These are phyloP conservation scores for Notholithocarpus densiflorus DNA, from an alignment of 306 rosid genomes.

Conservation along the genomic window DNA sequence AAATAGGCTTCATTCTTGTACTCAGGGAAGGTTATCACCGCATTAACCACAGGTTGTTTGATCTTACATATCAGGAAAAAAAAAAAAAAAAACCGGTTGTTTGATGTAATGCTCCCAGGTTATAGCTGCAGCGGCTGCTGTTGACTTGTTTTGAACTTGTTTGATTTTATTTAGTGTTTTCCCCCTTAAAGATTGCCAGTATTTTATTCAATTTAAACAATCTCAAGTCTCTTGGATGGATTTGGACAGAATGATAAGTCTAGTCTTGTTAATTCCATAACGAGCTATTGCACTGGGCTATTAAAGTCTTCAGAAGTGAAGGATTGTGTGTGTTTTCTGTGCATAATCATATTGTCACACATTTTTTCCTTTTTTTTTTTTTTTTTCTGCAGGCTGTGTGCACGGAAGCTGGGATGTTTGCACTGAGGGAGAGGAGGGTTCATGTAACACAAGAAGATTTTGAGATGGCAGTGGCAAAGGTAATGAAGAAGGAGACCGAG, in stretches of 20 bases:
- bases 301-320: background rate
- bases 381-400: slow-evolving; percentile 76
- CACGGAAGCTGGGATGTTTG: slow-evolving; percentile 99
- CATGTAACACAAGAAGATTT: slow-evolving; percentile 99
- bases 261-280: background rate
- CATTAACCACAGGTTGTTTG: background rate
- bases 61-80: background rate
- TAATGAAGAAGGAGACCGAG: slow-evolving; percentile 99
- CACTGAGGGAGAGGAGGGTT: slow-evolving; percentile 94
- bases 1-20: background rate
- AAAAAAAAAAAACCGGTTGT: background rate
- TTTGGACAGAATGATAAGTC: background rate
- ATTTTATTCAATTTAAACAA: background rate
- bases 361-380: background rate
- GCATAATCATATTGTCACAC: background rate
- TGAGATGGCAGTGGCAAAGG: slow-evolving; percentile 99
- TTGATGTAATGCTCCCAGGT: background rate
- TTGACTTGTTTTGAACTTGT: background rate
- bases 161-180: background rate
- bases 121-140: background rate
- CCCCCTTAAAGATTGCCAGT: background rate
- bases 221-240: background rate
- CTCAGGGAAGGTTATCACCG: background rate
- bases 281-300: background rate
- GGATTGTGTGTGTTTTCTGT: background rate